Base-by-base conservation (phyloP, 108 stramenopile species). In the Discostella pseudostelligera region DNA sequence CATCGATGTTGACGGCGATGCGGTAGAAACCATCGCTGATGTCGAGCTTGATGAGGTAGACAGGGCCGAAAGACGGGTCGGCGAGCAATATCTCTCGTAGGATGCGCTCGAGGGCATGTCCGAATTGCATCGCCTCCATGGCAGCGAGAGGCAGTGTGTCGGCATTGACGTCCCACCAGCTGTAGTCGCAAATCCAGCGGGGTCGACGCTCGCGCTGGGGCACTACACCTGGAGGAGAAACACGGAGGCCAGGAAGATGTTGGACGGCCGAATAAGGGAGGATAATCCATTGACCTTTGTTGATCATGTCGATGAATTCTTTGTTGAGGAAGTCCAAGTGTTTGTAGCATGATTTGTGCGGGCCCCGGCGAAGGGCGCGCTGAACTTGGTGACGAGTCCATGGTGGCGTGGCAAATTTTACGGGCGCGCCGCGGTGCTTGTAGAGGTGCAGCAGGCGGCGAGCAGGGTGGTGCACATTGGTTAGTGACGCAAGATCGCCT, bases 191-290 rank as follows among this genome's bases (percentile, higher is more conserved):
- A 43, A 78, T 72, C 36, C 35, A 24, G 26, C 77, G 64, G 36
- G 63, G 65, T 0, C 76, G 76, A 19, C 76, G 62, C 29, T 67
- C 59, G n/a, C 44, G 64, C 45, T 78, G 77, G 1, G 77, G 77
- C 2, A 79, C 72, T 6, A 62, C 62, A 19, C 78, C 78, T 10
- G 70, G 19, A 13, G 72, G 60, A 8, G 57, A 42, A 35, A 62
- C 16, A 10, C 60, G 60, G n/a, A 61, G 40, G 60, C 35, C 36
- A 11, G n/a, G 45, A 3, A 70, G 24, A 25, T 66, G 47, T 22
- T 45, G 43, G 42, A 76, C 64, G 3, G 37, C 28, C 7, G 10
- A 3, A 21, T 37, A 68, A 2, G 79, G 72, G 8, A 80, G 62
- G 21, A 81, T 63, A 4, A 44, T 22, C 60, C 60, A 62, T 19